Base-by-base conservation (phyloP, 2,329 filamentous ascomycete species). In the Simplicillium sp. region DNA sequence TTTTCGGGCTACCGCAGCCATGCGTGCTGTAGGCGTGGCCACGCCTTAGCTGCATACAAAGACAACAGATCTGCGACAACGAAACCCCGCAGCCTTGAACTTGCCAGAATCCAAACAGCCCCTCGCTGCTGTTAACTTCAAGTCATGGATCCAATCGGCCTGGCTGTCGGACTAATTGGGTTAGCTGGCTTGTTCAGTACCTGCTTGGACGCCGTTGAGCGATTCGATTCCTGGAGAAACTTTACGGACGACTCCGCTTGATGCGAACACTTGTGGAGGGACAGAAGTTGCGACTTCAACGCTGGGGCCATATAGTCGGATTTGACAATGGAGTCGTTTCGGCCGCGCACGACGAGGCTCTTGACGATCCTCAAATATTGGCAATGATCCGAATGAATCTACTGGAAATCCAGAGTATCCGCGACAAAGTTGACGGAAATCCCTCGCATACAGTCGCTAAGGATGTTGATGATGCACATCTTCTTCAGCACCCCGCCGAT, bases 341-440 rank as follows among this genome's bases (percentile, higher is more conserved):
- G n/a, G n/a, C n/a, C n/a, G n/a, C n/a, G n/a, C 36, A 38, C 36
- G 17, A 38, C 36, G 25, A 38, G 13, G 36, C 36, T 14, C 36
- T 38, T 6, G 14, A 31, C 3, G 28, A 38, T 15, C 28, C 37
- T 11, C 5, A 38, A 20, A 32, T 38, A 29, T 7, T 16, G 6
- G 28, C 37, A 14, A 38, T 11, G 15, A 18, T 38, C 37, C 37
- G 37, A 7, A 29, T 12, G 29, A 20, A 38, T 38, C 37, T 38
- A 15, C 14, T 28, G 4, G 17, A 15, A 3, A 38, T 38, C 15
- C n/a, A 38, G 17, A 32, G 28, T 7, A 3, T 38, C 36, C 29
- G 36, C 20, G 16, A 13, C 25, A 38, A 29, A 14, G 36, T 3
- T 9, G 36, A 38, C 25, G 25, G 36, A 17, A 12, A 7, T 28